Evolutionary conservation across 2,329 filamentous ascomycete genomes (phyloP).

Genomic region (Xylogone sp.): DNA sequence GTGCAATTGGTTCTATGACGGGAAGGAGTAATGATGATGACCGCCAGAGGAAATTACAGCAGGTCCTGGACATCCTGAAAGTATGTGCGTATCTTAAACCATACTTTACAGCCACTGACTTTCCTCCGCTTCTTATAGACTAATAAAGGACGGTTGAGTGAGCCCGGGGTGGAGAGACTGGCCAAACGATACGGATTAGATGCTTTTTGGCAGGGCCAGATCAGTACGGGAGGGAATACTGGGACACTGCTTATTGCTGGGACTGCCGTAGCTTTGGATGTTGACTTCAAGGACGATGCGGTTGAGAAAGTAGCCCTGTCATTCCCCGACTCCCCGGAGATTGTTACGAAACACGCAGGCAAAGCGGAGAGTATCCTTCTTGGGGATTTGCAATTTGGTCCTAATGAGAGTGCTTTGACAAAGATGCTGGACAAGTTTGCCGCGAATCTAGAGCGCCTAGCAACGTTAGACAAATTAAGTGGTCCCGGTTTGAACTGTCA

Average conservation of each 20-base stretch:
- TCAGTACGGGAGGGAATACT: slow-evolving; percentile 54
- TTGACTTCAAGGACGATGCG: slow-evolving; percentile 57
- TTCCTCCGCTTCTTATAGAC: slow-evolving; percentile 24
- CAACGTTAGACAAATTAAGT: slow-evolving; percentile 68
- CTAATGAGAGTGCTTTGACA: slow-evolving; percentile 61
- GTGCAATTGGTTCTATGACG: slow-evolving; percentile 12
- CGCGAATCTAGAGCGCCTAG: slow-evolving; percentile 66
- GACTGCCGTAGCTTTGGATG: slow-evolving; percentile 56
- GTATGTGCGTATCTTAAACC: slow-evolving; percentile 4
- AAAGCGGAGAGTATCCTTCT: slow-evolving; percentile 64
- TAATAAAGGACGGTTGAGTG: slow-evolving; percentile 63
- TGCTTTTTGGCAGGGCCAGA: slow-evolving; percentile 1
- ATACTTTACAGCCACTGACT: slow-evolving; percentile 3
- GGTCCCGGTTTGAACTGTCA: slow-evolving; percentile 69
- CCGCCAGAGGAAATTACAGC: slow-evolving; percentile 37
- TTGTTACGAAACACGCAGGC: slow-evolving; percentile 55
- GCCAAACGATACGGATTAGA: slow-evolving; percentile 62
- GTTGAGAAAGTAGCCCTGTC: slow-evolving; percentile 60
- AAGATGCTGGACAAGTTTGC: slow-evolving; percentile 69
- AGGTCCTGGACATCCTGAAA: slow-evolving; percentile 27
- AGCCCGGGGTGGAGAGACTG: slow-evolving; percentile 70
- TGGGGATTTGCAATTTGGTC: slow-evolving; percentile 55
- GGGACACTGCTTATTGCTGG: slow-evolving; percentile 59
- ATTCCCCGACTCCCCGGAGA: slow-evolving; percentile 56
- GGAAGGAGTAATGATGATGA: slow-evolving; percentile 45